These are phyloP conservation scores for Clavariopsis aquatica DNA, from an alignment of 495 filamentous ascomycete genomes.

Conservation along the genomic window DNA sequence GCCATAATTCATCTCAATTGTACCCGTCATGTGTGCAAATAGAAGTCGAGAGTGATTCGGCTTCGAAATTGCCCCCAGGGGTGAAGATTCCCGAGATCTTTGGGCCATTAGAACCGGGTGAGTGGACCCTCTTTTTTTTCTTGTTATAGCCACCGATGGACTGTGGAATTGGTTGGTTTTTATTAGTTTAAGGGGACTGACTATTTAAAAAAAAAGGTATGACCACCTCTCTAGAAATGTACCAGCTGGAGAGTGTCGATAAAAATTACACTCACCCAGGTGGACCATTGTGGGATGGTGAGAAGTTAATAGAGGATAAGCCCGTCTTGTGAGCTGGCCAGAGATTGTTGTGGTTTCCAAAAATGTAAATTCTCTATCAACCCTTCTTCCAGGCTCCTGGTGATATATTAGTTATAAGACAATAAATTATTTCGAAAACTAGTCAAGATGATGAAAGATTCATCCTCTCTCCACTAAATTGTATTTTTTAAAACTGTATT, in stretches of 20 bases:
- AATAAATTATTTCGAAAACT: too few species aligned
- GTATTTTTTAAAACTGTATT: background rate
- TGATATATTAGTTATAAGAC: too few species aligned
- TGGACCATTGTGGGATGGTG: slow-evolving; percentile 20
- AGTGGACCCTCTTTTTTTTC: background rate
- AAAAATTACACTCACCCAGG: slow-evolving; percentile 5
- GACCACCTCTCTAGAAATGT: slow-evolving; percentile 8
- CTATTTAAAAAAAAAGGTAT: slow-evolving; percentile 12
- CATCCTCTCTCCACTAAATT: background rate
- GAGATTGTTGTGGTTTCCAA: too few species aligned
- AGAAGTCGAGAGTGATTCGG: slow-evolving; percentile 8
- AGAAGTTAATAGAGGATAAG: slow-evolving; percentile 17
- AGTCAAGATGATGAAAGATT: too few species aligned
- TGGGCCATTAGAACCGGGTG: slow-evolving; percentile 5
- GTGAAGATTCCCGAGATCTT: slow-evolving; percentile 26
- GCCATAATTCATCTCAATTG: slow-evolving; percentile 9
- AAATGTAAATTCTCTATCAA: too few species aligned
- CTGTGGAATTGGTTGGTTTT: too few species aligned
- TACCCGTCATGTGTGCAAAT: slow-evolving; percentile 28
- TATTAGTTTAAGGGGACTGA: background rate
- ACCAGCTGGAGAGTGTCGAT: slow-evolving; percentile 1
- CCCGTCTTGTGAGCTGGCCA: too few species aligned
- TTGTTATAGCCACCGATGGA: too few species aligned
- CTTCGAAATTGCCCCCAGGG: slow-evolving; percentile 1
- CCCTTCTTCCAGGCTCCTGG: background rate